These are phyloP conservation scores for Aspergillus cejpii DNA, from an alignment of 2,329 filamentous ascomycete genomes.

Conservation along the genomic window DNA sequence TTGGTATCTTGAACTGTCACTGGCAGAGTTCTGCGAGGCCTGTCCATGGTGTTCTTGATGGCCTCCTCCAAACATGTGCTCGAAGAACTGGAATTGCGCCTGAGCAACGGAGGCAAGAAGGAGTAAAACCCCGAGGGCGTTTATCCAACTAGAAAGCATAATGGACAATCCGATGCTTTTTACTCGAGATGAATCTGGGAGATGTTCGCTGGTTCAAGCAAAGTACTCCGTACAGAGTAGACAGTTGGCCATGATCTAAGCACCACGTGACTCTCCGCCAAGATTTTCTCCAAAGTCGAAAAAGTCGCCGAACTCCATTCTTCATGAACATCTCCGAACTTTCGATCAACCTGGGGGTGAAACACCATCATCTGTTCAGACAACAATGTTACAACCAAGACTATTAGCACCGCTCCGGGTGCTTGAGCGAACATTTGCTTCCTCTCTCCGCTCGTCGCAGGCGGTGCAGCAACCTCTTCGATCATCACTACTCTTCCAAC, in stretches of 20 bases:
- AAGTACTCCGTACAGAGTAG: too few relatives aligned
- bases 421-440: conserved; percentile 33
- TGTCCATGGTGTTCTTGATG: conserved; percentile 52
- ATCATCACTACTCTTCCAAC: conserved; percentile 25
- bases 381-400: conserved; percentile 40
- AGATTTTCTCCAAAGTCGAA: conserved; percentile 14
- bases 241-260: conserved; percentile 8
- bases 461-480: conserved; percentile 21
- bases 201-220: not conserved
- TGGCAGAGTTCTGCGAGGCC: conserved; percentile 68
- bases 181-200: too few relatives aligned
- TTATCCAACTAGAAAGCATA: conserved; percentile 26
- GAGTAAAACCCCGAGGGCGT: conserved; percentile 44
- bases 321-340: conserved; percentile 10
- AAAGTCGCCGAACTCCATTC: conserved; percentile 19
- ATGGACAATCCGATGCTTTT: not conserved
- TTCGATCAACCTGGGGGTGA: conserved; percentile 4
- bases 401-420: conserved; percentile 35
- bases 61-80: conserved; percentile 82
- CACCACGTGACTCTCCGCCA: conserved; percentile 22
- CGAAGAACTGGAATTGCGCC: conserved; percentile 95
- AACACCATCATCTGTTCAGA: conserved; percentile 4
- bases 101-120: conserved; percentile 53
- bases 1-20: conserved; percentile 75
- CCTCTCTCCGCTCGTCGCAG: conserved; percentile 26